Conservation (phyloP, 2,329 filamentous ascomycete species). For the Alternaria sp. region DNA sequence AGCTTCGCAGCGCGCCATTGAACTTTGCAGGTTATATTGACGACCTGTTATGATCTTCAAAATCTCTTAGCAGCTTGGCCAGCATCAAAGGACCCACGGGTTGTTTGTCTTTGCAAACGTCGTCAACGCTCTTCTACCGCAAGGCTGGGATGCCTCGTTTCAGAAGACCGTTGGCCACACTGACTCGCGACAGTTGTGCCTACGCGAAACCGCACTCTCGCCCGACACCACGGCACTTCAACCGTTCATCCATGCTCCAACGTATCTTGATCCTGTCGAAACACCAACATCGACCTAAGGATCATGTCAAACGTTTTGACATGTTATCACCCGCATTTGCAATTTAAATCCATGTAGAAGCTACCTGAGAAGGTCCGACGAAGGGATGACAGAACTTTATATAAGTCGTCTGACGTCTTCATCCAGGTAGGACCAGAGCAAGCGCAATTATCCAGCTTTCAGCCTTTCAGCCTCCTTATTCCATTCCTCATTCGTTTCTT, state of each 20-base stretch:
- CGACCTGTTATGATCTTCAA: not conserved
- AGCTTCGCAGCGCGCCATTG: not conserved
- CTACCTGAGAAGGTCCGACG: not conserved
- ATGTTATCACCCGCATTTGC: constrained; percentile 1
- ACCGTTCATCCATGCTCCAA: constrained; percentile 15
- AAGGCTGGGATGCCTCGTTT: not conserved
- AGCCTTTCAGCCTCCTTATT: constrained; percentile 11
- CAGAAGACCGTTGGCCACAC: not conserved
- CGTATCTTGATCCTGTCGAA: constrained; percentile 19
- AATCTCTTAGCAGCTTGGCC: not conserved
- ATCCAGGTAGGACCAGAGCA: constrained; percentile 2
- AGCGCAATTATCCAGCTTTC: constrained; percentile 1
- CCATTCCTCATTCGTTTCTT: constrained; percentile 25
- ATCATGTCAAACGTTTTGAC: constrained; percentile 17
- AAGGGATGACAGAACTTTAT: constrained; percentile 8
- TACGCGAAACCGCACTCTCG: constrained; percentile 12
- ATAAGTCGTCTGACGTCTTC: constrained; percentile 15
- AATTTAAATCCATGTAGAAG: constrained; percentile 19
- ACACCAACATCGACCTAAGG: constrained; percentile 23
- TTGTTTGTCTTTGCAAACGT: constrained; percentile 28
- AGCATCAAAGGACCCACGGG: not conserved
- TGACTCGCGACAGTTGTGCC: not conserved
- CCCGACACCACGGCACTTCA: constrained; percentile 16
- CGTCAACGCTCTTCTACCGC: constrained; percentile 10
- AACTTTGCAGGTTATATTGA: not conserved